Conservation (phyloP, 2,329 filamentous ascomycete genomes). For the Teratosphaeriaceae sp. region DNA sequence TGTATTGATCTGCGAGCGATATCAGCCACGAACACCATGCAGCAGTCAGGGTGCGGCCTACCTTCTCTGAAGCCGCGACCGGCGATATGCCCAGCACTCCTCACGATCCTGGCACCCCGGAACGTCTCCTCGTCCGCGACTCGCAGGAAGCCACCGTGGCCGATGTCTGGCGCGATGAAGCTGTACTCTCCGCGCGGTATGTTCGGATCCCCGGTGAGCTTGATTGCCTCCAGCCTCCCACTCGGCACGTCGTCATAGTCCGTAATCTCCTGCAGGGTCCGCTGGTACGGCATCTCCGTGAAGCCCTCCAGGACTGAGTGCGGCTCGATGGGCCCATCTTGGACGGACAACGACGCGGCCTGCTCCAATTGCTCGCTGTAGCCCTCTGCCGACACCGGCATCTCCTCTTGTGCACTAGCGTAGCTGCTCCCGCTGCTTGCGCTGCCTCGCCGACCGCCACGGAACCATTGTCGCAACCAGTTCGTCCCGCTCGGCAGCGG, state of each 20-base stretch:
- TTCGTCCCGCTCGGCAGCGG: constrained; percentile 34
- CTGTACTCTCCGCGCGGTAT: constrained; percentile 80
- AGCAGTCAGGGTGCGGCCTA: constrained; percentile 38
- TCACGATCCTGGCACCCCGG: constrained; percentile 65
- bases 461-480: constrained; percentile 26
- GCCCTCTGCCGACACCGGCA: not conserved
- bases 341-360: too few relatives aligned
- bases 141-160: constrained; percentile 56
- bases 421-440: constrained; percentile 14
- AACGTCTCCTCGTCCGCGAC: constrained; percentile 63
- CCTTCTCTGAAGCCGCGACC: constrained; percentile 63
- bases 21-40: not conserved
- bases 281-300: constrained; percentile 3
- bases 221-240: constrained; percentile 74
- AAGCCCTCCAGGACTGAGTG: constrained; percentile 2
- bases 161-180: constrained; percentile 74
- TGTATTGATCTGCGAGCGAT: constrained; percentile 53
- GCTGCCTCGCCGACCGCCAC: constrained; percentile 16
- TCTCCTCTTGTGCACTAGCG: constrained; percentile 25
- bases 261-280: not conserved
- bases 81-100: constrained; percentile 71
- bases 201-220: constrained; percentile 86
- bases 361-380: not conserved
- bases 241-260: constrained; percentile 36
- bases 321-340: not conserved